Conservation (phyloP, 257 asterid genomes). For the Linderniella brevidens region DNA sequence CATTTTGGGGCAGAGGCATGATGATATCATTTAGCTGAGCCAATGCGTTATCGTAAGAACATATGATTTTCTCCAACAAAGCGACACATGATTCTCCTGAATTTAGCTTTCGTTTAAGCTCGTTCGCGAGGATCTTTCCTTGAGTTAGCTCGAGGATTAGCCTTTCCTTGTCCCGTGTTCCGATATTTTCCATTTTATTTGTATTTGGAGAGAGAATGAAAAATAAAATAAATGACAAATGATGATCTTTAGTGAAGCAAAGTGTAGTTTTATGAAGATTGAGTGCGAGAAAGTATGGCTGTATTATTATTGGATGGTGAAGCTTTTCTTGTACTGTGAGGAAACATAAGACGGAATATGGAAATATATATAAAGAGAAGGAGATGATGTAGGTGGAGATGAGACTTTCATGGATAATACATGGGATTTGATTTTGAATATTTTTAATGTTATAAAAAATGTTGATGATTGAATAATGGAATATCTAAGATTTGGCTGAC, state of each 20-base stretch:
- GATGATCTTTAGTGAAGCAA: background rate
- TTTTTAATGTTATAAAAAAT: background rate
- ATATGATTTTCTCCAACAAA: constrained; percentile 17
- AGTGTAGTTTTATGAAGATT: too few species aligned
- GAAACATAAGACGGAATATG: too few species aligned
- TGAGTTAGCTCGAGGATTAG: constrained; percentile 16
- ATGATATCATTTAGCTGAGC: constrained; percentile 7
- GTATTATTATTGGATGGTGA: too few species aligned
- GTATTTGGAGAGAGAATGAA: background rate
- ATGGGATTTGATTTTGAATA: background rate
- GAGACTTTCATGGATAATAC: background rate
- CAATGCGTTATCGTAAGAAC: constrained; percentile 26
- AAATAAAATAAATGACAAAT: background rate
- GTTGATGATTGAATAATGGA: background rate
- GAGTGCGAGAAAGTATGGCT: too few species aligned
- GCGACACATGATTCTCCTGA: constrained; percentile 9
- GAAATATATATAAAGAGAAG: background rate
- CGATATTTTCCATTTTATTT: constrained; percentile 10
- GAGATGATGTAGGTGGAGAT: background rate
- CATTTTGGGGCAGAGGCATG: constrained; percentile 8
- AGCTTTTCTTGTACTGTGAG: too few species aligned
- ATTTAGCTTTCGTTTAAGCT: constrained; percentile 17
- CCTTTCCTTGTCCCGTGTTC: constrained; percentile 8
- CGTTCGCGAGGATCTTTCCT: constrained; percentile 16
- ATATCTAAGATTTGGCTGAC: background rate